Base-by-base conservation (phyloP, 768 basidiomycete genomes). In the Serendipita vermifera region DNA sequence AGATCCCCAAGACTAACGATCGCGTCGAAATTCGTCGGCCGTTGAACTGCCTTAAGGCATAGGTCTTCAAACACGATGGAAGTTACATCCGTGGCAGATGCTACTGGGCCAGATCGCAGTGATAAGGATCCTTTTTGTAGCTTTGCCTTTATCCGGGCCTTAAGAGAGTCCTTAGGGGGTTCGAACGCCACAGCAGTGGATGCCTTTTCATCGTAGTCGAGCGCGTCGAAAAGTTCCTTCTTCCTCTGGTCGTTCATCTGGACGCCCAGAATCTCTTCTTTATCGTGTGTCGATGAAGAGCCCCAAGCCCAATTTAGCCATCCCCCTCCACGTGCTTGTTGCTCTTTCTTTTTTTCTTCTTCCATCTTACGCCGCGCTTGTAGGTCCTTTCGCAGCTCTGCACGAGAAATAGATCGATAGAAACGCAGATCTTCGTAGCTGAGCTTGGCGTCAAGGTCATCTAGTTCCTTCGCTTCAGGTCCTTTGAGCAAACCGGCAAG, bases 371-470 rank as follows among this genome's bases (percentile, higher is more conserved):
- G 77, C 46, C 74, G 71, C 33, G 83, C 71, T 2, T 81, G 87
- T 20, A 80, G 74, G 63, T 98, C 91, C 66, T 97, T 91, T 62
- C 84, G 81, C 14, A 94, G 73, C 60, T 81, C 81, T 2, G 90
- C 90, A 26, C 88, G 82, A 0, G 91, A 88, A 59, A 98, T 89
- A 3, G 92, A 97, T 31, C 96, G 82, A 71, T 98, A 99, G 70
- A 97, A 96, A 3, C 94, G 83, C 53, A 99, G 83, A 64, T 98
- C 96, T 67, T 94, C 90, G 62, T 97, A 98, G 0, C 82, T 77
- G 27, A 98, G 75, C 66, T 89, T 90, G 61, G 67, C 72, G 67
- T 99, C 96, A 56, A 98, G 70, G 0, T 69, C 72, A 41, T 82
- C 77, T 29, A 93, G 14, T 60, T 59, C 5, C 59, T 58, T 5